Evolutionary conservation across 1,139 yeast genomes (phyloP), one percentile per base, ranked within the genome.

Genomic region (Zygosaccharomyces pseudobailii): DNA sequence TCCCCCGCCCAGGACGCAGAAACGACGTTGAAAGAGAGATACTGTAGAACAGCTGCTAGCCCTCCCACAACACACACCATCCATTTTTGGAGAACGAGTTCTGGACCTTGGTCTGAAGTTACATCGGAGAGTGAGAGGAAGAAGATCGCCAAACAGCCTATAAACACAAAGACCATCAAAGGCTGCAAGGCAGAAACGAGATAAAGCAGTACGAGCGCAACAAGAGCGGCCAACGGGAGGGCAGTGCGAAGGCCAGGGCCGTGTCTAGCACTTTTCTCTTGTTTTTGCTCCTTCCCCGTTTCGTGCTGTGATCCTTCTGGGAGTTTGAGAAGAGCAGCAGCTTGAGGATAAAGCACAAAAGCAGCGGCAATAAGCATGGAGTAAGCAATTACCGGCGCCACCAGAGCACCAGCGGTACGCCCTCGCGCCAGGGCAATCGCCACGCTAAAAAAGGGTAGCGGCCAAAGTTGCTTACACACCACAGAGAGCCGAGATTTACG

Each of bases 21-120:
- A 19, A 50, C 52, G 41, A 50, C 51, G 47, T 49, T 63, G 44
- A 66, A 62, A 1, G 73, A 67, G 42, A 69, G 44, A 36, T 62
- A 62, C 39, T 67, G 68, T 40, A 70, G 48, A 10, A 65, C 37
- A 3, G 68, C 53, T 3, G 72, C 57, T 50, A 68, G 58, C 1
- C 58, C 10, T 2, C 72, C 65, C 25, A 51, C 61, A 3, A 52
- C 44, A 5, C 35, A 23, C 6, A 53, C 30, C 37, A 51, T 35
- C 41, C 41, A 38, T 6, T 28, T 28, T 20, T 38, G 41, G n/a
- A 38, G 40, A 61, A 51, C 28, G 53, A 48, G 20, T 63, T 54
- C 23, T 63, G 54, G 9, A 62, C 48, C 9, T 62, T 64, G 46
- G 48, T 45, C 35, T 47, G 48, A 38, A 48, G 50, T 17, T 27